Conservation (phyloP, 139 green algal genomes). For the Chlorella sp. region DNA sequence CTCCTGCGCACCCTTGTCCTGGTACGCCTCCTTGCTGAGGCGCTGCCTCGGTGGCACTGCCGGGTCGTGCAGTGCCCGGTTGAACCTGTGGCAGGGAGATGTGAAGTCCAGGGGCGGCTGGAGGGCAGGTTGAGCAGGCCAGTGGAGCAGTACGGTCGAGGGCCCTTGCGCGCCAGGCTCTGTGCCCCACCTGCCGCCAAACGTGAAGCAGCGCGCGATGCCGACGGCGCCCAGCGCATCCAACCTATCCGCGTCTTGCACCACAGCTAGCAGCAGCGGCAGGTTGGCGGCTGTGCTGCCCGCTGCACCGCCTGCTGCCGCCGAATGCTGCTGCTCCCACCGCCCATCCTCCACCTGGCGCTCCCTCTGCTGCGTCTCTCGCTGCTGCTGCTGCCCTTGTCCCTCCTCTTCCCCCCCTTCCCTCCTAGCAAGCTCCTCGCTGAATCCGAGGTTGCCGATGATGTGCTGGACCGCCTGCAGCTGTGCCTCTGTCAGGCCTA, state of each 20-base stretch:
- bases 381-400: not conserved
- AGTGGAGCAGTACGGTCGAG: too few relatives aligned
- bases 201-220: slow-evolving; percentile 83
- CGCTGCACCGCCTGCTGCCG: not conserved
- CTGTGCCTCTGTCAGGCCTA: not conserved
- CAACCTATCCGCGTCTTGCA: slow-evolving; percentile 82
- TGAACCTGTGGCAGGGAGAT: too few relatives aligned
- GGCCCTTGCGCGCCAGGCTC: too few relatives aligned
- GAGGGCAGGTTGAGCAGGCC: not conserved
- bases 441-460: slow-evolving; percentile 67
- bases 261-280: slow-evolving; percentile 28
- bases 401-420: not conserved
- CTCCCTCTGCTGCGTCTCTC: not conserved
- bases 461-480: slow-evolving; percentile 45
- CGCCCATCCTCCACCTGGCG: not conserved
- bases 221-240: slow-evolving; percentile 84
- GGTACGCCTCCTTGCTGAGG: slow-evolving; percentile 67
- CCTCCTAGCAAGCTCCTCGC: slow-evolving; percentile 28
- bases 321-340: not conserved
- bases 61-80: slow-evolving; percentile 66
- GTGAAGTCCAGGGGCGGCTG: too few relatives aligned
- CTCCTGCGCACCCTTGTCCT: too few relatives aligned
- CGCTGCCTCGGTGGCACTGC: slow-evolving; percentile 33
- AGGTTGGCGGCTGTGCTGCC: not conserved
- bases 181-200: slow-evolving; percentile 50